These are phyloP conservation scores for Agrocybe pediades DNA, from an alignment of 768 basidiomycete species.

Conservation along the genomic window DNA sequence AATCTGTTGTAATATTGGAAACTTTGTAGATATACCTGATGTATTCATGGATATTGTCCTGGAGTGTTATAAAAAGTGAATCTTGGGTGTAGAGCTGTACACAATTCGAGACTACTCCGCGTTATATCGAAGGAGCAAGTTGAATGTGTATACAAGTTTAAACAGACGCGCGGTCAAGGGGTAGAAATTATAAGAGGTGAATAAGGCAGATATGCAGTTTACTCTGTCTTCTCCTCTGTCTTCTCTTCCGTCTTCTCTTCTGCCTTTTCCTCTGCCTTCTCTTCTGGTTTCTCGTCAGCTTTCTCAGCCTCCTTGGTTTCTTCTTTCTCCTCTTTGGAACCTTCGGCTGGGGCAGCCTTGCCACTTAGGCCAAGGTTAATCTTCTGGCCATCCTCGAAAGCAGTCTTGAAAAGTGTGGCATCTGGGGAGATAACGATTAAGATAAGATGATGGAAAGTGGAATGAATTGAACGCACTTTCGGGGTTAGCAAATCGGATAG, in stretches of 20 bases:
- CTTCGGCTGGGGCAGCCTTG: slow-evolving; percentile 22
- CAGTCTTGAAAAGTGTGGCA: slow-evolving; percentile 85
- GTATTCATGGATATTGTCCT: slow-evolving; percentile 1
- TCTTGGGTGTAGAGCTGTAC: background rate
- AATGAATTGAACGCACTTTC: slow-evolving; percentile 66
- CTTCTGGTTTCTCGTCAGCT: slow-evolving; percentile 24
- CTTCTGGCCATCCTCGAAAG: slow-evolving; percentile 85
- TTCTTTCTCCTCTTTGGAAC: slow-evolving; percentile 31
- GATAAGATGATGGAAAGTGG: background rate
- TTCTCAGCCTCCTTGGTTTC: slow-evolving; percentile 31
- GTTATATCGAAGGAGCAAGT: background rate
- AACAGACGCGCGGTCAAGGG: background rate
- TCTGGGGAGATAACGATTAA: slow-evolving; percentile 41
- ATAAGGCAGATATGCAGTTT: slow-evolving; percentile 4
- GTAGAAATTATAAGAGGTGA: background rate
- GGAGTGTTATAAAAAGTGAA: background rate
- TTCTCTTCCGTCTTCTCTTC: slow-evolving; percentile 29
- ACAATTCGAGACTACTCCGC: background rate
- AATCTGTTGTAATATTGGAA: slow-evolving; percentile 15
- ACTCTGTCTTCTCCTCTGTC: slow-evolving; percentile 33
- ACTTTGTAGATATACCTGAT: slow-evolving; percentile 15
- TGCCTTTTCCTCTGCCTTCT: slow-evolving; percentile 25
- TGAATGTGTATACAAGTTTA: background rate
- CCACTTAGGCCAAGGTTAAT: slow-evolving; percentile 51
- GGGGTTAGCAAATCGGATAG: slow-evolving; percentile 96